Evolutionary conservation across 306 rosid species (phyloP).

Genomic region (Coriaria nepalensis): DNA sequence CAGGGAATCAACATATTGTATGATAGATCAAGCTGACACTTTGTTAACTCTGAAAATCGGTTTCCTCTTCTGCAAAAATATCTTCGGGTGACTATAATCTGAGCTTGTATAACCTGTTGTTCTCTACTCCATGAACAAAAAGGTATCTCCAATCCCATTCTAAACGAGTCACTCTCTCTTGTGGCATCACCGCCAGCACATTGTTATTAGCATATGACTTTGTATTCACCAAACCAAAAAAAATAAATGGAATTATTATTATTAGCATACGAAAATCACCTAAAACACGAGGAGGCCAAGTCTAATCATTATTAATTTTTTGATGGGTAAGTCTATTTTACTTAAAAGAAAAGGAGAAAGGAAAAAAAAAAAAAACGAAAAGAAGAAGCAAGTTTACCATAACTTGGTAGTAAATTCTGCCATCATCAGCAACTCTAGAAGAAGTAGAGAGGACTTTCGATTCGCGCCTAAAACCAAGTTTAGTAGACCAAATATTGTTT

Average conservation of each 20-base stretch:
- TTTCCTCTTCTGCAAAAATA: slow-evolving; percentile 64
- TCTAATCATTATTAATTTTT: too few relatives aligned
- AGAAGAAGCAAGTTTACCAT: slow-evolving; percentile 36
- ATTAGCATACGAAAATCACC: too few relatives aligned
- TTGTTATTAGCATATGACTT: slow-evolving; percentile 88
- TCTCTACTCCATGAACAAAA: slow-evolving; percentile 91
- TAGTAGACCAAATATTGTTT: slow-evolving; percentile 71
- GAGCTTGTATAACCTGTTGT: slow-evolving; percentile 73
- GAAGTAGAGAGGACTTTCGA: slow-evolving; percentile 61
- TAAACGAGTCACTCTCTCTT: slow-evolving; percentile 64
- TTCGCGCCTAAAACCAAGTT: slow-evolving; percentile 79
- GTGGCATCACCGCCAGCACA: slow-evolving; percentile 91
- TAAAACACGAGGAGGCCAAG: not conserved
- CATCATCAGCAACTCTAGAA: slow-evolving; percentile 73
- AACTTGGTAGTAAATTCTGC: slow-evolving; percentile 69
- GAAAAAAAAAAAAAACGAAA: not conserved
- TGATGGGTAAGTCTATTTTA: not conserved
- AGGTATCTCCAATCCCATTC: slow-evolving; percentile 92
- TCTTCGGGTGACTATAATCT: slow-evolving; percentile 85
- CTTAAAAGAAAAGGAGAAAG: not conserved
- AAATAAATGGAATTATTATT: too few relatives aligned
- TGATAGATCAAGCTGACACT: slow-evolving; percentile 20
- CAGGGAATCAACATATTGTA: not conserved
- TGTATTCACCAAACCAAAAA: slow-evolving; percentile 47
- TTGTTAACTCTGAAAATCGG: slow-evolving; percentile 76